Evolutionary conservation across 768 basidiomycete genomes (phyloP), one percentile per base, ranked within the genome.

Genomic region (Leccinum uliginosum): DNA sequence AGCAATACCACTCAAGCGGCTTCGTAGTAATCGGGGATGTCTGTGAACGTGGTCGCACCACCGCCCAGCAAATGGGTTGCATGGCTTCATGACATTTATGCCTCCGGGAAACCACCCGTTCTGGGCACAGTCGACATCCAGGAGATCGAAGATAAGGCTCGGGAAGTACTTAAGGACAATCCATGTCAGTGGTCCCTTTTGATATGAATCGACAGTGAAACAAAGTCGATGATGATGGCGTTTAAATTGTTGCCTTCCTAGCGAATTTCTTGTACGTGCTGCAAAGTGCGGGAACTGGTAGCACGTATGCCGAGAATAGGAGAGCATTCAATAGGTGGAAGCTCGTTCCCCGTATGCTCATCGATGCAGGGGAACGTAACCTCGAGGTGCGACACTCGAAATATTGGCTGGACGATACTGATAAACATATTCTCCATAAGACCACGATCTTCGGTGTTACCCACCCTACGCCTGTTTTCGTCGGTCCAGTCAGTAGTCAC

Each of bases 201-300:
- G 4, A 17, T 21, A 11, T 4, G 2, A 10, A 17, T 9, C 30
- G 35, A 30, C n/a, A 12, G 1, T 15, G 59, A 35, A 21, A 9
- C 17, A 10, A 21, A 53, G 9, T 17, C 24, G 3, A 19, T 17
- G 1, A 26, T 38, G 7, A 9, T 23, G 21, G 21, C 11, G 26
- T 32, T 55, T 9, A 24, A 53, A 1, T 5, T 1, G 12, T 32
- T 55, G 10, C 3, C 38, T 38, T 47, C 3, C 4, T 76, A 88
- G 83, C 43, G 68, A 78, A 86, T 9, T 92, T 85, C 73, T 71
- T 79, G 67, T 92, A 90, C 63, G 83, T 86, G 5, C 76, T 77
- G 54, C 87, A 86, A 48, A 84, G 82, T 61, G 89, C 91, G 4
- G 91, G 91, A 0, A 80, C 82, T 5, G 74, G 76, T 55, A 74